phyloP scores from a whole-genome alignment of 2,329 filamentous ascomycete species.

The Cladosporium halotolerans region DNA sequence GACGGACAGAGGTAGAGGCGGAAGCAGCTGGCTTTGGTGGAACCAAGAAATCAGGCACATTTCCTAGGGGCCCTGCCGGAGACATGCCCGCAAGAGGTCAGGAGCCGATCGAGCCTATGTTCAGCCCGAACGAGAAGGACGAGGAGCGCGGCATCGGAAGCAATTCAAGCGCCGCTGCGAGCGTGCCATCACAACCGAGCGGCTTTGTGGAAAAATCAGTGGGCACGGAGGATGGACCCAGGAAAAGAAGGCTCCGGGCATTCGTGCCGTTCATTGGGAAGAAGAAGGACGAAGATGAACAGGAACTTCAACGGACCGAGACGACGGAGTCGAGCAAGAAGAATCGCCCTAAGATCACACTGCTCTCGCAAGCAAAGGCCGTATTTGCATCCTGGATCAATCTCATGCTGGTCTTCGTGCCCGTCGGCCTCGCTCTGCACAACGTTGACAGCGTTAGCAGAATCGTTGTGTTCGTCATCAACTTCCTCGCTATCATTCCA shows the following conservation, averaged over 20 bases:
- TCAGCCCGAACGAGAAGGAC: conserved; percentile 14
- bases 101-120: conserved; percentile 3
- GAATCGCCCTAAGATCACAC: conserved; percentile 23
- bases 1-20: not conserved
- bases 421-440: conserved; percentile 63
- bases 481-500: conserved; percentile 90
- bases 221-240: conserved; percentile 13
- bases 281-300: conserved; percentile 15
- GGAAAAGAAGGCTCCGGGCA: conserved; percentile 19
- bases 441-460: conserved; percentile 57
- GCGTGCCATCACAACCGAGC: conserved; percentile 5
- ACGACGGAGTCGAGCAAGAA: conserved; percentile 21
- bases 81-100: not conserved
- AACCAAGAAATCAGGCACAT: conserved; percentile 19
- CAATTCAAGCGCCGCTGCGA: not conserved
- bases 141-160: conserved; percentile 13
- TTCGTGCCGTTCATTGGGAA: conserved; percentile 20
- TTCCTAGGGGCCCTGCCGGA: conserved; percentile 10
- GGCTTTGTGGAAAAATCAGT: conserved; percentile 9
- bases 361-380: conserved; percentile 55
- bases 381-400: conserved; percentile 87
- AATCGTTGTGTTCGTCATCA: conserved; percentile 68
- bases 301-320: conserved; percentile 14
- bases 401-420: conserved; percentile 68
- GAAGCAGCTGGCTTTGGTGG: conserved; percentile 5